phyloP scores from a whole-genome alignment of 208 protist genomes.

The Trypanosoma grayi region DNA sequence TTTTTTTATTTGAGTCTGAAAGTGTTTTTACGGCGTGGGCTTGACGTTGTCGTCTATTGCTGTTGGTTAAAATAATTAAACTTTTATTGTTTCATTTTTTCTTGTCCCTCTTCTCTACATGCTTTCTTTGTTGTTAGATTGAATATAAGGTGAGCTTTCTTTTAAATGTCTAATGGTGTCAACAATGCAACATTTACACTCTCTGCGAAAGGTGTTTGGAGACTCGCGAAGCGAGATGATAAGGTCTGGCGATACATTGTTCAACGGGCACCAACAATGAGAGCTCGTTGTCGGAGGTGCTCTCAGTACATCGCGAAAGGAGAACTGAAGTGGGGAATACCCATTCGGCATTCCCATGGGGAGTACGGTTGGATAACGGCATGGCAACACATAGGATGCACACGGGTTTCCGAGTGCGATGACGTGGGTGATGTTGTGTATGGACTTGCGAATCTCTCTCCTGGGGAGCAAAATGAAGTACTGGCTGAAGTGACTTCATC shows the following conservation, averaged over 20 bases:
- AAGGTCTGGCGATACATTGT: constrained; percentile 63
- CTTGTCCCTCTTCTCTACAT: neutral
- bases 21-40: no score
- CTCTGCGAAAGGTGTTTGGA: constrained; percentile 63
- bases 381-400: constrained; percentile 85
- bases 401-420: constrained; percentile 33
- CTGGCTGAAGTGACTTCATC: constrained; percentile 49
- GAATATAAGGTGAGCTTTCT: neutral
- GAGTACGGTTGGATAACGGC: constrained; percentile 88
- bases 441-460: constrained; percentile 46
- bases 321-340: constrained; percentile 76
- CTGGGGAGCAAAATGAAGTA: constrained; percentile 54
- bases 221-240: constrained; percentile 37
- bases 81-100: no score
- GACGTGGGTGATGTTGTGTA: constrained; percentile 33
- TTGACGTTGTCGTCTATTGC: neutral
- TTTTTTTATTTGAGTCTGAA: constrained; percentile 14
- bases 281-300: constrained; percentile 84
- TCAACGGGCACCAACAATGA: constrained; percentile 54
- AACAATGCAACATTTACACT: constrained; percentile 62
- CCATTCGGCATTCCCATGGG: constrained; percentile 76
- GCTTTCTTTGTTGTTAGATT: neutral
- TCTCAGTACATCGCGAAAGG: constrained; percentile 79
- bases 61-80: constrained; percentile 3
- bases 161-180: constrained; percentile 55